Evolutionary conservation across 1,139 yeast species (phyloP).

Genomic region (Pichia sp.): DNA sequence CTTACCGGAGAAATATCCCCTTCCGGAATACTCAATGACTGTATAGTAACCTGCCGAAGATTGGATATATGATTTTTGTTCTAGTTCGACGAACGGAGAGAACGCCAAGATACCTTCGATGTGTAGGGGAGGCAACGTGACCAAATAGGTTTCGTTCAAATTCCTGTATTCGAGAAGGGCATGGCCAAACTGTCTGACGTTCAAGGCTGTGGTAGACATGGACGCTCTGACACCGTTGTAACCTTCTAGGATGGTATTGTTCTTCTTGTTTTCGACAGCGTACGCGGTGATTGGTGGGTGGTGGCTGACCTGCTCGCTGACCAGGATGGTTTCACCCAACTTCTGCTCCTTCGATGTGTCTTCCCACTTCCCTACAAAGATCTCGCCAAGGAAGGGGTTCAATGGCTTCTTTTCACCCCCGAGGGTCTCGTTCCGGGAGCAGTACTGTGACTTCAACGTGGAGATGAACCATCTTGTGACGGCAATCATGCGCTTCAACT

Average conservation of each 20-base stretch:
- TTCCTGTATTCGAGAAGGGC: slow-evolving; percentile 61
- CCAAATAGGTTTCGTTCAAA: slow-evolving; percentile 63
- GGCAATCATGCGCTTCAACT: slow-evolving; percentile 61
- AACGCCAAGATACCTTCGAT: slow-evolving; percentile 90
- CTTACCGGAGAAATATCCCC: slow-evolving; percentile 95
- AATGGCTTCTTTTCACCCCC: slow-evolving; percentile 95
- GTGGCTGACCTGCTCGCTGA: slow-evolving; percentile 90
- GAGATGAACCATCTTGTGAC: slow-evolving; percentile 90
- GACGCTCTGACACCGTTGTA: slow-evolving; percentile 86
- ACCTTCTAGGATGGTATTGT: slow-evolving; percentile 71
- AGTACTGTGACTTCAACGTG: slow-evolving; percentile 86
- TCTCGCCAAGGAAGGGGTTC: slow-evolving; percentile 91
- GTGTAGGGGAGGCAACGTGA: slow-evolving; percentile 94
- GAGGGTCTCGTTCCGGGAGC: slow-evolving; percentile 83
- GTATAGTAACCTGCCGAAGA: slow-evolving; percentile 74
- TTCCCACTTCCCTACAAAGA: slow-evolving; percentile 83
- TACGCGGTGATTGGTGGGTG: slow-evolving; percentile 96
- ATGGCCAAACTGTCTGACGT: slow-evolving; percentile 89
- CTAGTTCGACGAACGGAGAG: slow-evolving; percentile 79
- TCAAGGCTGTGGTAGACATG: slow-evolving; percentile 70
- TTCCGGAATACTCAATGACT: slow-evolving; percentile 76
- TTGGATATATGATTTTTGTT: slow-evolving; percentile 78
- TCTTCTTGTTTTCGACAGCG: slow-evolving; percentile 65
- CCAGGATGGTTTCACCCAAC: slow-evolving; percentile 66
- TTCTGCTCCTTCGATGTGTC: slow-evolving; percentile 40